Base-by-base conservation (phyloP, 2,329 filamentous ascomycete species). In the Xylaria sp. region DNA sequence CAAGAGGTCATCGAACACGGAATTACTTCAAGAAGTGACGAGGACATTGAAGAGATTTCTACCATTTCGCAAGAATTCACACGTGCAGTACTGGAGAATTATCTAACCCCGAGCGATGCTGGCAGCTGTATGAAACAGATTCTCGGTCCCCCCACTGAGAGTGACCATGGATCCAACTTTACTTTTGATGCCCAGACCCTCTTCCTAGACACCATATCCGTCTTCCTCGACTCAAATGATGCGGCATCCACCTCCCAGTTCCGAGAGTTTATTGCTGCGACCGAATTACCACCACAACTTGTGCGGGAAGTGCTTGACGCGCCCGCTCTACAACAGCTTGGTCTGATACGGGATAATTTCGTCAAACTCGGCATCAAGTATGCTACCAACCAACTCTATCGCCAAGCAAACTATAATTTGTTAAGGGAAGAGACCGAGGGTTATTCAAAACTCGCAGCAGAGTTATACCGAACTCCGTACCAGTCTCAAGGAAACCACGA, bases 321-420 rank as follows among this genome's bases (percentile, higher is more conserved):
- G 6, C 86, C 90, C 20, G 82, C 97, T 9, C 84, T 98, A 12
- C 89, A 92, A 75, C 87, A 91, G 34, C 83, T 98, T 15, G 92
- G 92, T 10, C 85, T 99, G 52, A 93, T 97, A 58, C 89, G 94
- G 59, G 89, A 91, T n/a, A 95, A 91, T 6, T 99, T 98, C 79
- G 85, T 88, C 66, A 91, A 91, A 73, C 89, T 96, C 78, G 91
- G 92, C 18, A 94, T 97, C 73, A 91, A 95, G 65, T 94, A 97
- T 77, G 92, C 94, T 58, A 99, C 96, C 8, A 97, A 98, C 75
- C 86, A 96, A 4, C 87, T 99, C 0, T 99, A 99, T 80, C 91
- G 94, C 69, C 96, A 98, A 81, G 94, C 95, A 15, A 98, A 97
- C 80, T 98, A 97, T 84, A 99, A 99, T 76, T 84, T 99, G 8